Evolutionary conservation across 2,329 filamentous ascomycete species (phyloP).

Genomic region (Purpureocillium takamizusanense): DNA sequence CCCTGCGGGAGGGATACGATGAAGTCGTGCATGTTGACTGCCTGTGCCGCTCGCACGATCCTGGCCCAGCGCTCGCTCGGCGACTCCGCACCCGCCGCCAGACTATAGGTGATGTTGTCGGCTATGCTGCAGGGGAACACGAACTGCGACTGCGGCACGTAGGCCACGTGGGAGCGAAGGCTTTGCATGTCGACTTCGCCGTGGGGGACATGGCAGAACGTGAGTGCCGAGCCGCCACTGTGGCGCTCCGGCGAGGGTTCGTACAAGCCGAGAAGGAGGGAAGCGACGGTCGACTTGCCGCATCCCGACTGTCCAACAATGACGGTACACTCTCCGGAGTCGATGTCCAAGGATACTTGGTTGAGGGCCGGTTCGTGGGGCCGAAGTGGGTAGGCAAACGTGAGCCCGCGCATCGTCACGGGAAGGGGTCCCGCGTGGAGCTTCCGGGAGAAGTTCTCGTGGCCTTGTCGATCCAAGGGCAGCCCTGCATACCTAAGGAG

Average conservation of each 20-base stretch:
- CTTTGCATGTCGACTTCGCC: slow-evolving; percentile 47
- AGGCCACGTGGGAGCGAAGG: slow-evolving; percentile 53
- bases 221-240: slow-evolving; percentile 28
- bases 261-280: slow-evolving; percentile 68
- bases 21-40: slow-evolving; percentile 67
- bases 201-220: slow-evolving; percentile 50
- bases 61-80: slow-evolving; percentile 34
- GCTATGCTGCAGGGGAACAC: slow-evolving; percentile 71
- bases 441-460: slow-evolving; percentile 36
- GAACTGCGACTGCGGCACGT: slow-evolving; percentile 62
- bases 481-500: slow-evolving; percentile 63
- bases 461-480: slow-evolving; percentile 43
- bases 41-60: slow-evolving; percentile 42
- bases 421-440: slow-evolving; percentile 24
- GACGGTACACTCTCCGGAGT: slow-evolving; percentile 57
- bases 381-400: slow-evolving; percentile 63
- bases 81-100: slow-evolving; percentile 38
- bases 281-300: slow-evolving; percentile 81
- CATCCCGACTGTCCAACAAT: slow-evolving; percentile 79
- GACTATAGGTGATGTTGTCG: slow-evolving; percentile 76
- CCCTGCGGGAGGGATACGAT: slow-evolving; percentile 55
- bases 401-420: slow-evolving; percentile 43
- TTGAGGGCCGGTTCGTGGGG: slow-evolving; percentile 46
- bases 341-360: slow-evolving; percentile 57
- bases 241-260: slow-evolving; percentile 18